Evolutionary conservation across 345 rosid species (phyloP).

Genomic region (Syzygium grande): DNA sequence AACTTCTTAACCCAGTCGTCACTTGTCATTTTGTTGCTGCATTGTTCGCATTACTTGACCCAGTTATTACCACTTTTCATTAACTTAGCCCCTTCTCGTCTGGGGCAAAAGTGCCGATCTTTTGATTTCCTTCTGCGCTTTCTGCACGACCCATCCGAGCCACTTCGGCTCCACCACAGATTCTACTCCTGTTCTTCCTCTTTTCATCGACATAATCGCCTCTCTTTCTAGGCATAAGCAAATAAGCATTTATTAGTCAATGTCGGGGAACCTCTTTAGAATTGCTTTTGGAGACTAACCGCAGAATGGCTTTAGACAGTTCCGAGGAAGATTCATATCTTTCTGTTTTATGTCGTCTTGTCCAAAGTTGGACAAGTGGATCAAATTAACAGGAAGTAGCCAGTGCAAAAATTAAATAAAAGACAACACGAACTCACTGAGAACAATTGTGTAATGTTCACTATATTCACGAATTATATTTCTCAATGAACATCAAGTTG

Average conservation of each 20-base stretch:
- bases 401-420: too few species aligned
- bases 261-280: background rate
- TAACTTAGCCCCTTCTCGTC: background rate
- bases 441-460: too few species aligned
- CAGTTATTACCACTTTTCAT: background rate
- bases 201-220: background rate
- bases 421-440: too few species aligned
- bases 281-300: background rate
- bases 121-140: background rate
- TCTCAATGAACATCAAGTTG: too few species aligned
- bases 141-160: background rate
- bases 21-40: background rate
- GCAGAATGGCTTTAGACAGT: background rate
- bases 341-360: background rate
- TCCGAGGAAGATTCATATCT: background rate
- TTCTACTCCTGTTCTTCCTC: background rate
- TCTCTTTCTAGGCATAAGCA: background rate
- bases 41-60: background rate
- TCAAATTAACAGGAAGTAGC: background rate
- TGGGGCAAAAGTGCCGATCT: background rate
- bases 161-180: background rate
- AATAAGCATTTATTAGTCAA: background rate
- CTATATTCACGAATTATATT: too few species aligned
- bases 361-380: background rate
- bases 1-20: background rate